phyloP scores from a whole-genome alignment of 768 basidiomycete species.

The Tylopilus felleus region DNA sequence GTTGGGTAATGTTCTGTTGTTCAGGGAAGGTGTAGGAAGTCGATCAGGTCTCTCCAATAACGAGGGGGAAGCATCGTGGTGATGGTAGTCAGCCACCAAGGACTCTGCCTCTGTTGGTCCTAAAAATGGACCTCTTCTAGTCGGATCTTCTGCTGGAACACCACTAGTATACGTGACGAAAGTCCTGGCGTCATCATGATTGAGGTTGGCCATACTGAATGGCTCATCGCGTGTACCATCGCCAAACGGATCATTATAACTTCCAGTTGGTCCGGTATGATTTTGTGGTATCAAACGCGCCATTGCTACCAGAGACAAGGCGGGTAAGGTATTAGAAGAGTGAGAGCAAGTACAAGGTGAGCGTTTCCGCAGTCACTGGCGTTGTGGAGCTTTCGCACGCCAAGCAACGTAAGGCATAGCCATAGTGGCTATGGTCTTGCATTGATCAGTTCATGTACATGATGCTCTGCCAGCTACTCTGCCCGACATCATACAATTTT shows the following conservation, averaged over 20 bases:
- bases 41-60: constrained; percentile 9
- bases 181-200: constrained; percentile 18
- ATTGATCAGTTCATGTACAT: neutral
- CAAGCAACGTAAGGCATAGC: neutral
- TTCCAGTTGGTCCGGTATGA: constrained; percentile 8
- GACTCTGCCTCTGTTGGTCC: constrained; percentile 23
- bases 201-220: constrained; percentile 11
- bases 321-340: constrained; percentile 1
- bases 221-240: constrained; percentile 24
- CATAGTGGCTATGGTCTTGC: neutral
- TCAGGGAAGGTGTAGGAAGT: constrained; percentile 17
- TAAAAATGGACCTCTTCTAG: neutral
- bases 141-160: constrained; percentile 11
- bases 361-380: neutral
- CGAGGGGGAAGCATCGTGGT: constrained; percentile 16
- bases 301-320: constrained; percentile 28
- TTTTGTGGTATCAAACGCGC: constrained; percentile 15
- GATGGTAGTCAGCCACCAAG: constrained; percentile 28
- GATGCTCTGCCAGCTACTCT: neutral
- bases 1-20: constrained; percentile 2
- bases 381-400: constrained; percentile 19
- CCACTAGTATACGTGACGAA: constrained; percentile 23
- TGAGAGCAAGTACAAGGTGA: neutral
- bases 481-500: neutral
- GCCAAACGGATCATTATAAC: constrained; percentile 25